A percentile compares a stretch with the other conserved stretches of the same genome.
Evolutionary conservation across 192 early-diverging fungal species (phyloP).

Genomic region (Geosiphon pyriformis): DNA sequence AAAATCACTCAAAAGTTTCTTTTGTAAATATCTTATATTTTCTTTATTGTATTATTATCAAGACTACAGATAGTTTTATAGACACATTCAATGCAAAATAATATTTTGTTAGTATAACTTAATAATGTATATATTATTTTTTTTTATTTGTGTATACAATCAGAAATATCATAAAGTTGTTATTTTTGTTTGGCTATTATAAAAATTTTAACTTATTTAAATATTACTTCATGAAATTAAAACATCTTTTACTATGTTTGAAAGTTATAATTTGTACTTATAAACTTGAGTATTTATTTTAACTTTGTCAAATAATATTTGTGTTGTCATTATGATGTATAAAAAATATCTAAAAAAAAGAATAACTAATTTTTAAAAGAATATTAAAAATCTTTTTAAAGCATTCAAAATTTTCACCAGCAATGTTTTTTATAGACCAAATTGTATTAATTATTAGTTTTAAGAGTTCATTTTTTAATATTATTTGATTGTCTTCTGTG

Average conservation of each 20-base stretch:
- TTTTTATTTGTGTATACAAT: slow-evolving; percentile 7
- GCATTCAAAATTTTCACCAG: too few species aligned
- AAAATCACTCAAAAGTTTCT: slow-evolving; percentile 5
- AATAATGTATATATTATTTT: too few species aligned
- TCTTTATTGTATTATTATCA: not conserved
- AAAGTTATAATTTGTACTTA: slow-evolving; percentile 6
- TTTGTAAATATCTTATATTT: not conserved
- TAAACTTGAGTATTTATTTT: slow-evolving; percentile 10
- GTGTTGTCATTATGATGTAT: too few species aligned
- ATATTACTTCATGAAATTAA: too few species aligned
- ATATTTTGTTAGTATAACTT: too few species aligned
- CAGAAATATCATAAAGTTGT: slow-evolving; percentile 2
- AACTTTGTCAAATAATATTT: slow-evolving; percentile 5
- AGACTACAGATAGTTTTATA: slow-evolving; percentile 18
- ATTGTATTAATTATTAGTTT: slow-evolving; percentile 3
- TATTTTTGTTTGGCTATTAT: too few species aligned
- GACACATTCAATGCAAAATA: slow-evolving; percentile 10
- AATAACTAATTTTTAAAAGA: slow-evolving; percentile 18
- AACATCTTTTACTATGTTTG: slow-evolving; percentile 8
- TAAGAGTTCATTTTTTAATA: slow-evolving; percentile 6
- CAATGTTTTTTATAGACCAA: not conserved
- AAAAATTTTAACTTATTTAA: slow-evolving; percentile 14
- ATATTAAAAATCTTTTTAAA: too few species aligned
- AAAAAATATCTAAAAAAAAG: slow-evolving; percentile 1
- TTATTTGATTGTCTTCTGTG: too few species aligned